Base-by-base conservation (phyloP, 2,329 filamentous ascomycete species). In the Phoma herbarum region DNA sequence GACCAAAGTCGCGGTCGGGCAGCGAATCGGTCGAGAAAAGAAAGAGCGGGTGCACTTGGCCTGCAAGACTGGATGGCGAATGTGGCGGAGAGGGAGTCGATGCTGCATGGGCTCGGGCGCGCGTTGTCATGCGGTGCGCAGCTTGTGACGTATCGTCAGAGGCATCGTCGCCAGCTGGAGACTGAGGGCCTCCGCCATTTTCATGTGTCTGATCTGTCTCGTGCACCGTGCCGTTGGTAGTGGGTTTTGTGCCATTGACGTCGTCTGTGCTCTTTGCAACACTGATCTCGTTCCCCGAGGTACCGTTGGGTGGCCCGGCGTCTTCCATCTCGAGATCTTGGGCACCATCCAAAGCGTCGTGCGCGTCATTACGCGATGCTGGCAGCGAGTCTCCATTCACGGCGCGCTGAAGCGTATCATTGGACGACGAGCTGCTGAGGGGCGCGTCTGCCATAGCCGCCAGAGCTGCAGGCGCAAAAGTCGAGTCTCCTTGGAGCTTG, bases 21-120 rank as follows among this genome's bases (percentile, higher is more conserved):
- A 84, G 82, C 23, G 86, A 85, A 29, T 85, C 80, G 25, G 79
- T 72, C 0, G 91, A 89, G 33, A 89, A 85, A 42, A 87, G 76
- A 76, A 92, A 96, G 69, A 92, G 86, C 3, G 91, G 90, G 72
- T 94, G 90, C 58, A 94, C 85, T 26, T 84, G 84, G n/a, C 82
- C 80, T 4, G 84, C 80, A 14, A 81, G 79, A 20, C 76, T 74
- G 5, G 79, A 77, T 39, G 83, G 81, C 16, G 82, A 82, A 25
- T 79, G 72, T 3, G 80, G 79, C 14, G 79, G 74, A 35, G 71
- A 75, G 60, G 76, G 63, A 50, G 69, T 70, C 59, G 72, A 70
- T 58, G 75, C 63, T 69, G 79, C 81, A 62, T 84, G 80, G 35
- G 83, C 83, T 65, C 82, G 80, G 20, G 81, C 81, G 50, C 84